Conservation (phyloP, 805 yeast species). For the Cyberlindnera mississippiensis region DNA sequence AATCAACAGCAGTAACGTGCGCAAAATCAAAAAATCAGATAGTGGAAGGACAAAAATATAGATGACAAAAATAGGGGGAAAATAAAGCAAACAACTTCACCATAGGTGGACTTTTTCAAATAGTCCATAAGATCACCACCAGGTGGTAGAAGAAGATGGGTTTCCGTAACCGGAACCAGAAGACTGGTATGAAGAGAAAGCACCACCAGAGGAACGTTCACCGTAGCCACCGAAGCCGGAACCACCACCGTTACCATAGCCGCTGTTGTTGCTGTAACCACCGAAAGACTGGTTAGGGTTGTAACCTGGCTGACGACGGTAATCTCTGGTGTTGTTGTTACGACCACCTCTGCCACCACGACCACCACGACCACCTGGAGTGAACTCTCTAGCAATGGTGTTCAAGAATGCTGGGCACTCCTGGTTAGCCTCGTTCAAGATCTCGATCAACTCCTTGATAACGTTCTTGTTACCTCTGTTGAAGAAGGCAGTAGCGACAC, state of each 20-base stretch:
- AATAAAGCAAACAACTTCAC: too few relatives aligned
- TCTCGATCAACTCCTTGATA: slow-evolving; percentile 80
- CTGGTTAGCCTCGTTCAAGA: slow-evolving; percentile 94
- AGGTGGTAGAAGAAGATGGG: slow-evolving; percentile 3
- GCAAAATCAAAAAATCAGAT: slow-evolving; percentile 2
- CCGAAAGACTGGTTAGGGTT: slow-evolving; percentile 19
- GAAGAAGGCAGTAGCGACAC: slow-evolving; percentile 97
- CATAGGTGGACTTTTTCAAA: neutral
- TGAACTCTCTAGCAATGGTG: slow-evolving; percentile 72
- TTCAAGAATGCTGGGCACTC: slow-evolving; percentile 90
- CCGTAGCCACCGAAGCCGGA: slow-evolving; percentile 21
- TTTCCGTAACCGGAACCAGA: slow-evolving; percentile 6
- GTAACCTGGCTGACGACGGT: slow-evolving; percentile 37
- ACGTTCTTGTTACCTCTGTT: slow-evolving; percentile 92
- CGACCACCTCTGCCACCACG: slow-evolving; percentile 46
- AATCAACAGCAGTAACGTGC: slow-evolving; percentile 12
- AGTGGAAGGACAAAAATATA: slow-evolving; percentile 2
- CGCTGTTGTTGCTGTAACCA: slow-evolving; percentile 17
- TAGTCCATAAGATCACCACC: slow-evolving; percentile 2
- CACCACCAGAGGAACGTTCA: slow-evolving; percentile 11
- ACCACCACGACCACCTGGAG: slow-evolving; percentile 55
- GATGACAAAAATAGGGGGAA: neutral
- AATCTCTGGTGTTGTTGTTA: slow-evolving; percentile 42
- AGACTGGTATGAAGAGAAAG: neutral
- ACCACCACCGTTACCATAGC: slow-evolving; percentile 16